These are phyloP conservation scores for Mediolabrus comicus DNA, from an alignment of 108 stramenopile species.

Conservation along the genomic window DNA sequence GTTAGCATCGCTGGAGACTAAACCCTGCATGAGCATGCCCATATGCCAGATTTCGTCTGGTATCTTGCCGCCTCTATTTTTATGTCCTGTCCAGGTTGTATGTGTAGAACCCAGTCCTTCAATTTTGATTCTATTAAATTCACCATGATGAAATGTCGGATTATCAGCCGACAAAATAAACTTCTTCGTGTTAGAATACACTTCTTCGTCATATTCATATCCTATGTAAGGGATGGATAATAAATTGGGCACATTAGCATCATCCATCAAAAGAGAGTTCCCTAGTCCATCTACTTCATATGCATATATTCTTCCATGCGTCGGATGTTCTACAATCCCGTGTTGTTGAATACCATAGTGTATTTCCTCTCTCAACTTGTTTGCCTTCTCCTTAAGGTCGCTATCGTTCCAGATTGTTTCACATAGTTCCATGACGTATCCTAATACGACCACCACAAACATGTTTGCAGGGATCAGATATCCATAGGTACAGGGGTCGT, in stretches of 20 bases:
- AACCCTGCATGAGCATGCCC: constrained; percentile 57
- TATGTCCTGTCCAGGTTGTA: constrained; percentile 7
- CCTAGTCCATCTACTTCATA: constrained; percentile 86
- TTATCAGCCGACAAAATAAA: constrained; percentile 47
- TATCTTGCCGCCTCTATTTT: constrained; percentile 1
- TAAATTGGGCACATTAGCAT: constrained; percentile 78
- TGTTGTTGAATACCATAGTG: constrained; percentile 55
- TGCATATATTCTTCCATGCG: constrained; percentile 52
- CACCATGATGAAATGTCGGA: constrained; percentile 42
- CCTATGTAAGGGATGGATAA: constrained; percentile 65
- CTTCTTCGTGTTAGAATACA: constrained; percentile 54
- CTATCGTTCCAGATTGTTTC: constrained; percentile 36
- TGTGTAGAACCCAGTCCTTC: constrained; percentile 54
- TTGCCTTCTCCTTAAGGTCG: constrained; percentile 23
- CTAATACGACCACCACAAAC: constrained; percentile 53
- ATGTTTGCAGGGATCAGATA: constrained; percentile 73
- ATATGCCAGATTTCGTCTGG: constrained; percentile 68
- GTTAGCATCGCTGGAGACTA: constrained; percentile 27
- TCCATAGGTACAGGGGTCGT: constrained; percentile 54
- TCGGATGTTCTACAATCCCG: constrained; percentile 48
- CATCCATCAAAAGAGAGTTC: constrained; percentile 59
- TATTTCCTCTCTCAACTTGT: constrained; percentile 46
- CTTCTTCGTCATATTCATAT: constrained; percentile 39
- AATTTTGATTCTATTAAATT: constrained; percentile 31
- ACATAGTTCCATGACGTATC: constrained; percentile 39